These are phyloP conservation scores for Solanum lycopersicoides DNA, from an alignment of 257 asterid species.

Conservation along the genomic window DNA sequence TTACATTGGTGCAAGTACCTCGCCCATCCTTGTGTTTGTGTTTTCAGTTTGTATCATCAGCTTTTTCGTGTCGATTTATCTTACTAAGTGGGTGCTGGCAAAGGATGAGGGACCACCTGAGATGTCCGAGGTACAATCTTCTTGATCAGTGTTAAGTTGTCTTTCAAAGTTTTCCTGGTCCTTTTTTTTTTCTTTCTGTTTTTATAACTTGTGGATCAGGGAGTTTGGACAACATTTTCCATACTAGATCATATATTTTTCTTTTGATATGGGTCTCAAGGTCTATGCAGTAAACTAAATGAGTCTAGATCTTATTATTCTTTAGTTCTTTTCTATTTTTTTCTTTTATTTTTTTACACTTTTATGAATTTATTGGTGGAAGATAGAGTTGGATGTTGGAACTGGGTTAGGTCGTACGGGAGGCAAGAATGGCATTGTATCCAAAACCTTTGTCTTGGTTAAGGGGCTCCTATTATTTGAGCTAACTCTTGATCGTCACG, in stretches of 20 bases:
- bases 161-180: background rate
- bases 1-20: conserved; percentile 86
- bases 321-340: background rate
- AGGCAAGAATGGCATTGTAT: background rate
- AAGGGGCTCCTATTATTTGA: background rate
- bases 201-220: background rate
- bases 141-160: conserved; percentile 6
- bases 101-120: conserved; percentile 99
- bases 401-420: background rate
- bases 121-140: conserved; percentile 71
- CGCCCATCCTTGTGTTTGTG: conserved; percentile 84
- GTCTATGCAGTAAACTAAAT: background rate
- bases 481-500: background rate
- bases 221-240: background rate
- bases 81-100: conserved; percentile 83
- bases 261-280: background rate
- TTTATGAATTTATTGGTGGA: background rate
- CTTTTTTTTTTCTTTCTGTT: background rate
- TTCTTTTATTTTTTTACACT: background rate
- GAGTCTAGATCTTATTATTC: background rate
- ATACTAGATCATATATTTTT: background rate
- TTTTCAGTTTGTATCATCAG: conserved; percentile 84
- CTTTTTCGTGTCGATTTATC: conserved; percentile 66
- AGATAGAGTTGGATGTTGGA: background rate
- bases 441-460: background rate